Evolutionary conservation across 2,329 filamentous ascomycete genomes (phyloP), one percentile per base, ranked within the genome.

Genomic region (Penicillium sp.): DNA sequence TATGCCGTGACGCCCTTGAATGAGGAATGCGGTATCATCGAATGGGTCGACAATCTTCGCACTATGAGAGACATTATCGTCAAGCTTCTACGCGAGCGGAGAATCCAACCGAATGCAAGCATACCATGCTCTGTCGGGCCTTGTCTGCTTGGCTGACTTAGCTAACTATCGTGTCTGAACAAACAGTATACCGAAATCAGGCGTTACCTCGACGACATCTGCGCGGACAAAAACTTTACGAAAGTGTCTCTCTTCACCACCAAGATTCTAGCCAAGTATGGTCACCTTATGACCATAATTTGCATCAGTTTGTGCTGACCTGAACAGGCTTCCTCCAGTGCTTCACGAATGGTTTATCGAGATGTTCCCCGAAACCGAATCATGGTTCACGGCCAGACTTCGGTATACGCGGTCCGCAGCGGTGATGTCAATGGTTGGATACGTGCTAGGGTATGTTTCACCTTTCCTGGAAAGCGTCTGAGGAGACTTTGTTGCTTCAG

Each of bases 351-450:
- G 95, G 95, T 99, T 99, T 75, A 87, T 95, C 19, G 90, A 96
- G 67, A 92, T 92, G 67, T 99, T 97, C 72, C 92, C 95, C 0
- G 92, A 96, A 70, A 93, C 96, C 4, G 91, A 91, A 13, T 84
- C 89, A 1, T 99, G 95, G 95, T 96, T 99, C 75, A 85, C 87
- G 2, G 93, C 94, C 10, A 87, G 95, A 7, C 82, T 98, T 46
- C 86, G 88, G 49, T 99, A 98, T 77, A 96, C 95, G 2, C 87
- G 95, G 4, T 96, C 95, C 1, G 94, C 91, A 69, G 95, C 96
- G 11, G 95, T 99, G 66, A 99, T 99, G 93, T 96, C 92, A n/a
- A 99, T 99, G 86, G 92, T 96, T 4, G 95, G 95, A 51, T 96
- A 96, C 57, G 93, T 98, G 50, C 84, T 99, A 4, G 95, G 87